Evolutionary conservation across 169 alveolate species (phyloP), one percentile per base, ranked within the genome.

Genomic region (Plasmodium falciparum): DNA sequence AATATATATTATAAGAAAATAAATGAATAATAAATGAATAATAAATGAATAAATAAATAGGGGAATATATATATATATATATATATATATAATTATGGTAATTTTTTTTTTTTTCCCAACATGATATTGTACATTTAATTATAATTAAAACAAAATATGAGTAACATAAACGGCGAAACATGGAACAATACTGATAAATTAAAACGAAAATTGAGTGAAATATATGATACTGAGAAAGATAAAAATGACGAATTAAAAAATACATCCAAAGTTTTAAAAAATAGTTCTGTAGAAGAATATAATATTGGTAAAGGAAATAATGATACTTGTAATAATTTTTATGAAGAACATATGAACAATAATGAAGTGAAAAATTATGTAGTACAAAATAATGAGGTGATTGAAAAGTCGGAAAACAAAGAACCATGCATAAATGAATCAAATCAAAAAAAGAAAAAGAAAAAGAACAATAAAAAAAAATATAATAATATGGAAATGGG

Each of bases 381-480:
- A 20, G 22, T 65, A 65, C 39, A 76, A 62, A 76, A 65, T 63
- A 29, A 26, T 12, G 66, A 74, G 13, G 47, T 17, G 26, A 33
- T 20, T 43, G 83, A 80, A 80, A 24, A 69, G 24, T 7, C 26
- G 15, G 39, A 80, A 8, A 29, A 24, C 56, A 15, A 80, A 22
- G 71, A 69, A 69, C 17, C 50, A 24, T 13, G 33, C 26, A 72
- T 33, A n/a, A 73, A 61, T 59, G 70, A 61, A 59, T 75, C 76
- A 61, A 72, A 52, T 39, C 45, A 43, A 66, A 65, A 13, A 15
- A 39, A 70, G 47, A 73, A 61, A 45, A 72, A 29, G 50, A 86
- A 72, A 86, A 67, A 72, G 62, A 59, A 58, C 24, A 71, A 65
- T 43, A 86, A 86, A 71, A 86, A 72, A 72, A 12, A 12, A n/a